Evolutionary conservation across 352 stramenopile genomes (phyloP).

Genomic region (Globisporangium abappressorium): DNA sequence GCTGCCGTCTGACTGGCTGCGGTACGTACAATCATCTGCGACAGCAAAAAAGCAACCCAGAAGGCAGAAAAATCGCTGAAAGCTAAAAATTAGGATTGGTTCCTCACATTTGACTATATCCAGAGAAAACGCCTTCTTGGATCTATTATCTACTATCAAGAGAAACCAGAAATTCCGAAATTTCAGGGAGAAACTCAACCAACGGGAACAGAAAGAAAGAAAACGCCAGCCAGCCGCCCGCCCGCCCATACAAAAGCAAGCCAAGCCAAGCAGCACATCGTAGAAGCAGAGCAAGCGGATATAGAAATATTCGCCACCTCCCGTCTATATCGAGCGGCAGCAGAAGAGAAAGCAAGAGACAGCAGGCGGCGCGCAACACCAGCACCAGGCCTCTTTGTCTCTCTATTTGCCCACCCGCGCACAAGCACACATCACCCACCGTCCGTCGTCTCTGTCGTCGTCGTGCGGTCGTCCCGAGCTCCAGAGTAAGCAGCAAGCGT

Average conservation of each 20-base stretch:
- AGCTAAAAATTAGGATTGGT: not conserved
- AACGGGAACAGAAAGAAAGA: not conserved
- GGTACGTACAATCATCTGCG: not conserved
- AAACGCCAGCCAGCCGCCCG: conserved; percentile 13
- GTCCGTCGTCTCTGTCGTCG: conserved; percentile 2
- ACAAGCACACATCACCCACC: not conserved
- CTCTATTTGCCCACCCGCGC: not conserved
- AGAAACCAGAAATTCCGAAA: not conserved
- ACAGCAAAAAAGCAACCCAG: conserved; percentile 2
- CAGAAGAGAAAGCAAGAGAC: not conserved
- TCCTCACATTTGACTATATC: not conserved
- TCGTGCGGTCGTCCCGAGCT: conserved; percentile 7
- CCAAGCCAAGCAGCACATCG: conserved; percentile 2
- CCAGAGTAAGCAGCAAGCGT: conserved; percentile 14
- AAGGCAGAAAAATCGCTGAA: not conserved
- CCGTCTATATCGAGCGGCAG: conserved; percentile 11
- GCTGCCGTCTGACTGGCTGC: conserved; percentile 1
- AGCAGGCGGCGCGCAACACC: not conserved
- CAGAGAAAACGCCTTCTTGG: not conserved
- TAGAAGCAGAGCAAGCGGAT: not conserved
- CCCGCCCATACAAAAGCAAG: not conserved
- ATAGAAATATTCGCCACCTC: conserved; percentile 7
- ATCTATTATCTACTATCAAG: not conserved
- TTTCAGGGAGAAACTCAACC: not conserved
- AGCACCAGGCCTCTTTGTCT: not conserved